These are phyloP conservation scores for Perilla frutescens DNA, from an alignment of 257 asterid species.

Conservation along the genomic window DNA sequence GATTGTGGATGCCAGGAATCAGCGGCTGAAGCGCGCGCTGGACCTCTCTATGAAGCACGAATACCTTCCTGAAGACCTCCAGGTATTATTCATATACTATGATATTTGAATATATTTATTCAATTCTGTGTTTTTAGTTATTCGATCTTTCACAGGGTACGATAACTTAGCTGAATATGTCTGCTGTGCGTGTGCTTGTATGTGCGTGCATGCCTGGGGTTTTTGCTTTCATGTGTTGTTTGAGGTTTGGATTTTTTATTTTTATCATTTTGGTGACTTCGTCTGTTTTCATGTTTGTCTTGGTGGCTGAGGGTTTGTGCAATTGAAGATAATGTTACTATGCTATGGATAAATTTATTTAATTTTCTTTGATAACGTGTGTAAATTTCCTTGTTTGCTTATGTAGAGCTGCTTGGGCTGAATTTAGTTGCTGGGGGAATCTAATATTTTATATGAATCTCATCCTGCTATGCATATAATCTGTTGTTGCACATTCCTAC, in stretches of 20 bases:
- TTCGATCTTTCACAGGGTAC: slow-evolving; percentile 2
- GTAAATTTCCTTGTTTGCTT: not conserved
- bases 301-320: not conserved
- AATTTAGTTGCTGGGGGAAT: slow-evolving; percentile 17
- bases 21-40: slow-evolving; percentile 87
- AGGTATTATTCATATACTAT: slow-evolving; percentile 52
- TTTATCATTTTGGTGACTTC: not conserved
- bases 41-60: slow-evolving; percentile 96
- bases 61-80: slow-evolving; percentile 74
- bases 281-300: slow-evolving; percentile 6
- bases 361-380: not conserved
- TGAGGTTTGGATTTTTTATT: slow-evolving; percentile 5
- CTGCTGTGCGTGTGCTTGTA: not conserved
- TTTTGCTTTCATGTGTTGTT: slow-evolving; percentile 3
- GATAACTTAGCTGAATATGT: slow-evolving; percentile 13
- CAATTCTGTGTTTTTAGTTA: slow-evolving; percentile 9
- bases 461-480: not conserved
- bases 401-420: not conserved
- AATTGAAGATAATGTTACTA: slow-evolving; percentile 2
- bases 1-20: slow-evolving; percentile 90
- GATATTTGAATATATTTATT: not conserved
- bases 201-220: not conserved
- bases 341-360: not conserved
- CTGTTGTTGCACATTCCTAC: not conserved
- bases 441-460: not conserved